phyloP scores from a whole-genome alignment of 1,284 basidiomycete genomes.

The Cryptococcus sp. region DNA sequence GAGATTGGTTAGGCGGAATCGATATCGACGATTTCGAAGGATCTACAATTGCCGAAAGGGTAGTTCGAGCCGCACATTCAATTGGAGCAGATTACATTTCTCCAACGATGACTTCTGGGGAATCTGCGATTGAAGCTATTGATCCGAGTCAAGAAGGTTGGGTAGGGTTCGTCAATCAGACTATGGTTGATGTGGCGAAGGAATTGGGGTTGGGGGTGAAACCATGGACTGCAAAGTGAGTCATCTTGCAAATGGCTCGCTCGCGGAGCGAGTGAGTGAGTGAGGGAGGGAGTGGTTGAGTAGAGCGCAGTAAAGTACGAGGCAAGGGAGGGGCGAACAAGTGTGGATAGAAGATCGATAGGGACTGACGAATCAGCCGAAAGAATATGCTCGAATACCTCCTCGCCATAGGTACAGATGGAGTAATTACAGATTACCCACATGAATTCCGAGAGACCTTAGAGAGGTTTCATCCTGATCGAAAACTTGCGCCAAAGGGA shows the following conservation, averaged over 20 bases:
- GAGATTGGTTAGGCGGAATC: conserved; percentile 34
- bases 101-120: conserved; percentile 52
- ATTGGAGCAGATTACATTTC: conserved; percentile 67
- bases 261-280: no score
- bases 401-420: conserved; percentile 60
- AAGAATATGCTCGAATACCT: conserved; percentile 61
- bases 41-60: conserved; percentile 24
- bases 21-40: conserved; percentile 32
- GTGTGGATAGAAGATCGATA: no score
- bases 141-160: conserved; percentile 55
- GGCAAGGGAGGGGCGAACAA: no score
- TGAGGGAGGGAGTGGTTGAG: no score
- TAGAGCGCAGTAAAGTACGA: no score
- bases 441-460: conserved; percentile 19
- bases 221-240: conserved; percentile 63
- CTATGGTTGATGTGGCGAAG: conserved; percentile 66
- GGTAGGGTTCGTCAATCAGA: conserved; percentile 59
- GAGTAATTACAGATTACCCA: conserved; percentile 46
- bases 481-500: conserved; percentile 20
- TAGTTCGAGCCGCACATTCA: conserved; percentile 59
- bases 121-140: conserved; percentile 35
- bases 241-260: conserved; percentile 11
- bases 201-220: conserved; percentile 60
- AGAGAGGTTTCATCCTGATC: conserved; percentile 13
- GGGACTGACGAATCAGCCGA: conserved; percentile 51